Evolutionary conservation across 2,329 filamentous ascomycete species (phyloP).

Genomic region (Clonostachys chloroleuca): DNA sequence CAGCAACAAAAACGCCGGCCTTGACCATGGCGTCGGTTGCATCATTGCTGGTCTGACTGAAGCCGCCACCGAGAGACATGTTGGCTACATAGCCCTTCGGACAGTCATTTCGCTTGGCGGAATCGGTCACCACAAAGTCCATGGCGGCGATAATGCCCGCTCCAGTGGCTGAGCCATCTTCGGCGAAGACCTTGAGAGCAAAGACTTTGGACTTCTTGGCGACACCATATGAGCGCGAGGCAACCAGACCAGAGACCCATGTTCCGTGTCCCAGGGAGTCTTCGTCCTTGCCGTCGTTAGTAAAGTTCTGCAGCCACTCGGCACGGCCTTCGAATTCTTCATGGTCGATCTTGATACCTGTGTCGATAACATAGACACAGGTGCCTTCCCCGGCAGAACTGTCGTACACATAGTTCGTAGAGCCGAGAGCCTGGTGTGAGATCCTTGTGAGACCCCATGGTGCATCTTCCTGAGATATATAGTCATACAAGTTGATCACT

Average conservation of each 20-base stretch:
- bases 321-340: conserved; percentile 14
- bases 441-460: conserved; percentile 12
- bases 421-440: conserved; percentile 8
- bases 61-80: conserved; percentile 30
- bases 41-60: conserved; percentile 23
- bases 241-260: conserved; percentile 13
- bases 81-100: conserved; percentile 28
- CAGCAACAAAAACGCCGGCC: conserved; percentile 29
- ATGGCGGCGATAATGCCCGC: conserved; percentile 25
- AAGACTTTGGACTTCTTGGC: conserved; percentile 30
- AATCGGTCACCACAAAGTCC: conserved; percentile 25
- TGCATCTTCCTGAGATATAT: conserved; percentile 18
- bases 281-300: conserved; percentile 1
- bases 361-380: conserved; percentile 35
- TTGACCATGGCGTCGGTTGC: conserved; percentile 27
- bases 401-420: conserved; percentile 23
- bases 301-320: conserved; percentile 9
- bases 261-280: conserved; percentile 27
- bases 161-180: conserved; percentile 5
- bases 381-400: conserved; percentile 23
- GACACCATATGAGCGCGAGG: conserved; percentile 15
- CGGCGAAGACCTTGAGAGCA: conserved; percentile 32
- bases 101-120: conserved; percentile 6
- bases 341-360: conserved; percentile 22
- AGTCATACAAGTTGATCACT: conserved; percentile 9